These are phyloP conservation scores for Isabelozyma gotoi DNA, from an alignment of 805 yeast species.

Conservation along the genomic window DNA sequence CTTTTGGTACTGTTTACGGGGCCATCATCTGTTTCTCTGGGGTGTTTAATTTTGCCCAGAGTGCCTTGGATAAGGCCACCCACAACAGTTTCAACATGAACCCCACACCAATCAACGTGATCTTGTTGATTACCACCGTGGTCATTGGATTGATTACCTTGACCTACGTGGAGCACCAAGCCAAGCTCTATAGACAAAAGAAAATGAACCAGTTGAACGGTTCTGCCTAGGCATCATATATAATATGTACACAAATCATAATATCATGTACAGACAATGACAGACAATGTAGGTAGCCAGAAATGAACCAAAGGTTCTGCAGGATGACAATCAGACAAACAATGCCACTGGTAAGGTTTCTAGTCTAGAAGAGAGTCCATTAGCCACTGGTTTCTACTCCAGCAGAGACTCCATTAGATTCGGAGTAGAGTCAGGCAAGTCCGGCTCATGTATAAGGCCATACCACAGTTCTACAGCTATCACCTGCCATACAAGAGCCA, in stretches of 20 bases:
- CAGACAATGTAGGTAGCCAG: too few relatives aligned
- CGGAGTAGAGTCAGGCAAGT: too few relatives aligned
- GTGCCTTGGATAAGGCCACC: conserved; percentile 46
- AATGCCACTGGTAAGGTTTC: too few relatives aligned
- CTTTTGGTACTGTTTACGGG: conserved; percentile 81
- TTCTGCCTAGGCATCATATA: not conserved
- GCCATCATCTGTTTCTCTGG: conserved; percentile 55
- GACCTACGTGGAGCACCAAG: conserved; percentile 31
- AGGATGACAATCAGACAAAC: too few relatives aligned
- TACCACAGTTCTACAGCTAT: too few relatives aligned
- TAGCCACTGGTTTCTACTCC: too few relatives aligned
- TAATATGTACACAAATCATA: not conserved
- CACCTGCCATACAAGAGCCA: too few relatives aligned
- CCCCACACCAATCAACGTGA: conserved; percentile 50
- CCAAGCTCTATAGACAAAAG: conserved; percentile 7
- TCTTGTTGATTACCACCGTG: conserved; percentile 38
- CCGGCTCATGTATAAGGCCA: too few relatives aligned
- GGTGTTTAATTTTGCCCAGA: conserved; percentile 47
- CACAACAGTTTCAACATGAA: conserved; percentile 55
- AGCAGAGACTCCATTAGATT: too few relatives aligned
- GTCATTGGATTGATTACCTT: conserved; percentile 45
- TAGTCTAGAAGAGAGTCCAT: too few relatives aligned
- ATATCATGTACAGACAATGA: too few relatives aligned
- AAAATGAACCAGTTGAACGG: not conserved
- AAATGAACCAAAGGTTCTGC: too few relatives aligned